Percentiles rank a stretch among this genome's conserved stretches.
phyloP scores from a whole-genome alignment of 306 rosid genomes.

The Oxytropis ochrocephala region DNA sequence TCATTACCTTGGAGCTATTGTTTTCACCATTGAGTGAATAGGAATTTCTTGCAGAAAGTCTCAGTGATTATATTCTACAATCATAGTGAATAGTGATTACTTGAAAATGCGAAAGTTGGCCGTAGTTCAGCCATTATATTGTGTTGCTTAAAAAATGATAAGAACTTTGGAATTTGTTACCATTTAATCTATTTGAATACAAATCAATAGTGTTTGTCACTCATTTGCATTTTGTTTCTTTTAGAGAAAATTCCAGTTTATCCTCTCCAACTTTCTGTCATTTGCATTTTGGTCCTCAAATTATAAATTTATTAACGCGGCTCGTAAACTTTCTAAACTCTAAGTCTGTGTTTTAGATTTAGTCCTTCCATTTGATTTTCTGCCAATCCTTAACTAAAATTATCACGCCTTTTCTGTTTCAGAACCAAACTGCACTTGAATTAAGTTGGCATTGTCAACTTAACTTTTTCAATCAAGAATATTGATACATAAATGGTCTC shows the following conservation, averaged over 20 bases:
- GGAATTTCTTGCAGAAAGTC: background rate
- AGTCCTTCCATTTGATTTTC: background rate
- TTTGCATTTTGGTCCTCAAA: background rate
- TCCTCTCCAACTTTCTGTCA: background rate
- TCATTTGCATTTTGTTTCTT: background rate
- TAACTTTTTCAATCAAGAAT: background rate
- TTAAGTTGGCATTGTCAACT: background rate
- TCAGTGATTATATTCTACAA: background rate
- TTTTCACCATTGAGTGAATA: background rate
- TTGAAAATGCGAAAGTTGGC: background rate
- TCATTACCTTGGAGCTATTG: background rate
- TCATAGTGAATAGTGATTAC: background rate
- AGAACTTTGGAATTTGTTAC: background rate
- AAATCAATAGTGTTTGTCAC: background rate
- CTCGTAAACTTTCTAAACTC: background rate
- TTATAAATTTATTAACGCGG: background rate
- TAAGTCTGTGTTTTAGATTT: background rate
- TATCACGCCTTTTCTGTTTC: background rate
- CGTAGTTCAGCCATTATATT: background rate
- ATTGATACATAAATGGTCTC: background rate
- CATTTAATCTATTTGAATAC: background rate
- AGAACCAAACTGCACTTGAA: background rate
- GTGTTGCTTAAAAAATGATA: background rate
- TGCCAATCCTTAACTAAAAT: background rate
- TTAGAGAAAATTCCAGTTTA: background rate